A percentile compares a stretch with the other conserved stretches of the same genome.
phyloP scores from a whole-genome alignment of 257 asterid species.

The Przewalskia tangutica region DNA sequence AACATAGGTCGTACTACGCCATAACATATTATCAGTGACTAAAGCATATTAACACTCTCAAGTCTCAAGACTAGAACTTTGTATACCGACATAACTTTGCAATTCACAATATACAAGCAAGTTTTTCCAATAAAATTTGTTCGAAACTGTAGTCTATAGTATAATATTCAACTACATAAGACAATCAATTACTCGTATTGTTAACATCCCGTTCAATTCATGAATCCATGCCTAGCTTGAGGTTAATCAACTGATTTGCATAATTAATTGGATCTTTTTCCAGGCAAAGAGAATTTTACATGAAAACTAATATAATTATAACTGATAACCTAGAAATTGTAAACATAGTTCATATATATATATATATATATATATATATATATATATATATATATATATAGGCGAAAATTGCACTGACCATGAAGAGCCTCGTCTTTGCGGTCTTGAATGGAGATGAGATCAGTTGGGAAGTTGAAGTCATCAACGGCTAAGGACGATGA shows the following conservation, averaged over 20 bases:
- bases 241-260: background rate
- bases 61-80: background rate
- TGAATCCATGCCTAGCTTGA: background rate
- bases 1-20: background rate
- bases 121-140: background rate
- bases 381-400: too few relatives aligned
- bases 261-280: background rate
- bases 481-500: constrained; percentile 25
- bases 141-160: background rate
- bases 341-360: too few relatives aligned
- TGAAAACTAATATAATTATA: background rate
- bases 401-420: constrained; percentile 21
- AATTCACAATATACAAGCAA: background rate
- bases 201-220: background rate
- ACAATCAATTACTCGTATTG: background rate
- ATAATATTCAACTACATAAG: background rate
- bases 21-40: background rate
- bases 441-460: constrained; percentile 48
- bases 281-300: background rate
- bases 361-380: too few relatives aligned
- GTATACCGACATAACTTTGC: background rate
- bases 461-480: constrained; percentile 38
- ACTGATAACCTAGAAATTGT: background rate
- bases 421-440: constrained; percentile 57
- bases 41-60: background rate